These are phyloP conservation scores for Turnera subulata DNA, from an alignment of 345 rosid genomes.

Conservation along the genomic window DNA sequence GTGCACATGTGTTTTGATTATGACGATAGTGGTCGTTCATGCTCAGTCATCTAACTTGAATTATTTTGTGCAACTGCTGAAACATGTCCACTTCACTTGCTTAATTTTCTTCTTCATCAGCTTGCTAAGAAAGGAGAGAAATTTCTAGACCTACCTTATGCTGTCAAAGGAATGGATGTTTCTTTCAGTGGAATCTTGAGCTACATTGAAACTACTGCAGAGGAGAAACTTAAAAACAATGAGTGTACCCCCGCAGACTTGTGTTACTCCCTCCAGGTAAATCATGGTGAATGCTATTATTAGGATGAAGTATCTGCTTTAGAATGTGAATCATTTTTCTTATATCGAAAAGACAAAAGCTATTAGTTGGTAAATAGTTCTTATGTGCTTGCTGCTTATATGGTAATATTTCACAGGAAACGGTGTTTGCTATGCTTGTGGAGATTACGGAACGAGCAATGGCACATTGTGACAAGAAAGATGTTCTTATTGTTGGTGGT, in stretches of 20 bases:
- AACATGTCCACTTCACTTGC: background rate
- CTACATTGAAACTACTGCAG: slow-evolving; percentile 75
- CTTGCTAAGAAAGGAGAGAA: slow-evolving; percentile 93
- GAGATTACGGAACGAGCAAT: slow-evolving; percentile 95
- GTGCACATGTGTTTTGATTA: too few species aligned
- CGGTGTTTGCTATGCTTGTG: slow-evolving; percentile 88
- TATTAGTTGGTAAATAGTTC: background rate
- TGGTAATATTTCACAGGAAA: slow-evolving; percentile 45
- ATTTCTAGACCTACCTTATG: slow-evolving; percentile 88
- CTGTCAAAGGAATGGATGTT: slow-evolving; percentile 98
- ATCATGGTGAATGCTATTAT: background rate
- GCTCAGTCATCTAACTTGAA: too few species aligned
- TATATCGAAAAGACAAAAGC: background rate
- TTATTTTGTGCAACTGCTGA: too few species aligned
- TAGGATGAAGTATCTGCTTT: background rate
- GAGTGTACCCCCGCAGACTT: slow-evolving; percentile 92
- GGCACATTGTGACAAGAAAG: slow-evolving; percentile 95
- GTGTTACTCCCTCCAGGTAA: slow-evolving; percentile 93
- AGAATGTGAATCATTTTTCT: background rate
- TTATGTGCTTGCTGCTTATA: background rate
- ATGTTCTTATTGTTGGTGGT: slow-evolving; percentile 89
- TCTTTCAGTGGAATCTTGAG: slow-evolving; percentile 95
- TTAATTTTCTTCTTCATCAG: slow-evolving; percentile 33
- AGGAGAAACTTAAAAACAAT: slow-evolving; percentile 72
- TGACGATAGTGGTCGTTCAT: too few species aligned